Evolutionary conservation across 2,329 filamentous ascomycete species (phyloP), one percentile per base, ranked within the genome.

Genomic region (Emergomyces pasteurianus): DNA sequence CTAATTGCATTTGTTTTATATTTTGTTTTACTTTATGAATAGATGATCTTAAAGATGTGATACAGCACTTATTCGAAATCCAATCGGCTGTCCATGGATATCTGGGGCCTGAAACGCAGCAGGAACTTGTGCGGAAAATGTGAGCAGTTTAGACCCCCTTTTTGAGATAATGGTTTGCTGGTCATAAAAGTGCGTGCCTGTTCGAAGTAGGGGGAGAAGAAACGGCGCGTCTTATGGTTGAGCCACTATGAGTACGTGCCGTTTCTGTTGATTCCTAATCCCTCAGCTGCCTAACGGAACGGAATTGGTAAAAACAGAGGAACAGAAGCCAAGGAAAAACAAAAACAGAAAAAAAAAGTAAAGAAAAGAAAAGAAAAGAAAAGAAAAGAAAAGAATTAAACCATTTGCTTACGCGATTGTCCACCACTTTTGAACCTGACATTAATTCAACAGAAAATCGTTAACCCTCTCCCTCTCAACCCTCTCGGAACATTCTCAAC

Each of bases 1-100:
- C 63, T 69, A 26, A 67, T 65, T 47, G 64, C 52, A 16, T 38
- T 16, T 47, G 49, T n/a, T 10, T 21, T 2, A 2, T 3, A 5
- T 23, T 3, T 43, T 9, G 18, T n/a, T 31, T 31, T 31, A 31
- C 7, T 31, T 31, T 31, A 31, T 7, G 31, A 46, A 21, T 67
- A 81, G 79, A 74, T 55, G 80, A 83, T 65, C 74, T 86, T 59
- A 84, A 84, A 72, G 78, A 80, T 53, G 80, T 85, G 61, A 83
- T 86, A 64, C 81, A 84, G 66, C 81, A 83, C 66, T 78, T 86
- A 58, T 86, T 83, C 74, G 79, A 84, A 64, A 80, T 84, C 52
- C 82, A 86, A 71, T 79, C 80, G 36, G 76, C 77, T n/a, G 75
- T 78, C 1, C 79, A 83, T 68, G 83, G 83, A 64, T 84, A 85